Evolutionary conservation across 345 rosid species (phyloP), one percentile per base, ranked within the genome.

Genomic region (Moricandia arvensis): DNA sequence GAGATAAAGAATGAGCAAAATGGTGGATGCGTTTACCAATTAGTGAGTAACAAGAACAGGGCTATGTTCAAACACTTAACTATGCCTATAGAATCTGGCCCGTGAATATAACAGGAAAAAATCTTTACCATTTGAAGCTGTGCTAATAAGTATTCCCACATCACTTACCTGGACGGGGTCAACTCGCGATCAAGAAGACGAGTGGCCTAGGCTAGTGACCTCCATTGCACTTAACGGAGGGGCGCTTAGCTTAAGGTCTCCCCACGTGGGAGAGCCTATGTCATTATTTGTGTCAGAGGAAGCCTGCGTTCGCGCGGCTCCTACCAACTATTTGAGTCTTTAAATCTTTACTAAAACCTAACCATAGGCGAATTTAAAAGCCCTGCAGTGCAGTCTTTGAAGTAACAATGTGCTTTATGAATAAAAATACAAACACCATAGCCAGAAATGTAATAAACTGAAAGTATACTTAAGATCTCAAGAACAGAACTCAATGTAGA

Each of bases 131-230:
- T 69, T 43, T 38, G 2, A 18, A 31, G 18, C 9, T 30, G 24
- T 8, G 2, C 3, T 4, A 63, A 41, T 7, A 1, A 3, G n/a
- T 3, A 8, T 17, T 70, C 74, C 74, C 74, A 70, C 66, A 70
- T 58, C 55, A 65, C 0, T 59, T 70, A 71, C 75, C 75, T 71
- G 75, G 75, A 71, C 67, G 67, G 59, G 66, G 75, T 71, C 67
- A 0, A 71, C 68, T 45, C 57, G 1, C 8, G 24, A 45, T 60
- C 75, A 60, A 16, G 67, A 71, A 60, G 67, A 45, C 0, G 51
- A 34, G 67, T 63, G 67, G 67, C 67, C 57, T 45, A 66, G 26
- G 58, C 69, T 63, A 37, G 67, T 37, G 51, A 63, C 10, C n/a
- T 63, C 67, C 67, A 63, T 37, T 63, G 51, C 69, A 26, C 55